Evolutionary conservation across 768 basidiomycete species (phyloP).

Genomic region (Trametes punicea): DNA sequence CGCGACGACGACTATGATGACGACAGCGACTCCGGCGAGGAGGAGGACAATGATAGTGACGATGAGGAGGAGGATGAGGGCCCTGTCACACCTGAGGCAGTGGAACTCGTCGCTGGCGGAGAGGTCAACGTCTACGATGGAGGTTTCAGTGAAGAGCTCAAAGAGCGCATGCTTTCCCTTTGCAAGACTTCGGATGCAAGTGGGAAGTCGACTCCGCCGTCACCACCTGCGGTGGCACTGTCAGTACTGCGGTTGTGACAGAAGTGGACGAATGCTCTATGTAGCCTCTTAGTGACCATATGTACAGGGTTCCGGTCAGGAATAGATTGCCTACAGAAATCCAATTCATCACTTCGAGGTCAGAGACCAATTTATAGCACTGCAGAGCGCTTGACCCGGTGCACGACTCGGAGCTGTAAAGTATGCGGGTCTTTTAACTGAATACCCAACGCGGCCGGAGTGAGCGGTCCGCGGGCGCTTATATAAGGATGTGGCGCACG

Average conservation of each 20-base stretch:
- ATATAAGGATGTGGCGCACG: not conserved
- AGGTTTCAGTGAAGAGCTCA: not conserved
- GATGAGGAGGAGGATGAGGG: not conserved
- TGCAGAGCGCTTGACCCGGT: too few relatives aligned
- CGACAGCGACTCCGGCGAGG: not conserved
- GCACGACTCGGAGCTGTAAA: too few relatives aligned
- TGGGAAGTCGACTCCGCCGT: not conserved
- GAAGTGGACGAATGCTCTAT: not conserved
- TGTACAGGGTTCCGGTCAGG: too few relatives aligned
- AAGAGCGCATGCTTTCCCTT: not conserved
- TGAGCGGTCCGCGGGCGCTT: too few relatives aligned
- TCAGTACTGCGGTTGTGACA: not conserved
- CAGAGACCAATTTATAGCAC: too few relatives aligned
- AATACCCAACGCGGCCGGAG: too few relatives aligned
- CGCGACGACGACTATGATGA: not conserved
- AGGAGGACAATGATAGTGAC: not conserved
- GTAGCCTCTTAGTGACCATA: not conserved
- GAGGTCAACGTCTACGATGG: conserved; percentile 11
- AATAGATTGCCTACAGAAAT: too few relatives aligned
- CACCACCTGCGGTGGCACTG: not conserved
- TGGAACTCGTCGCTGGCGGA: not conserved
- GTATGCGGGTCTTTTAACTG: too few relatives aligned
- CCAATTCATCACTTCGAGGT: too few relatives aligned
- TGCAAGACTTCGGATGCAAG: not conserved
- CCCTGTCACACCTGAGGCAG: not conserved